Evolutionary conservation across 163 green algal genomes (phyloP).

Genomic region (Prototheca wickerhamii): DNA sequence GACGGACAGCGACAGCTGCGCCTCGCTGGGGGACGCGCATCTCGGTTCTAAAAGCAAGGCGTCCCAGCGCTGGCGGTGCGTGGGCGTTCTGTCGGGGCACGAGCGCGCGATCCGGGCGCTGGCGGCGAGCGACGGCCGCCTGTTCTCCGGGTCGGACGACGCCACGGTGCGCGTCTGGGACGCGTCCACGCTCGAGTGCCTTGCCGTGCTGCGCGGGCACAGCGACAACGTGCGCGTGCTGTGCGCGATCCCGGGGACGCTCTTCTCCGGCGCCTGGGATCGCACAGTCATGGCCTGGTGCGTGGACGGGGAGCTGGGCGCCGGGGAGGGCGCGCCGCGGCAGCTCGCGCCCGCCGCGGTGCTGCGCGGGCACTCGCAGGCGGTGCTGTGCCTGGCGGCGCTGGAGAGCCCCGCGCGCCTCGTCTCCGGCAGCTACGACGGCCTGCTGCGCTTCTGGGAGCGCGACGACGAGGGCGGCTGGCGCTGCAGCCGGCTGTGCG

Average conservation of each 20-base stretch:
- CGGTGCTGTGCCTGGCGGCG: slow-evolving; percentile 84
- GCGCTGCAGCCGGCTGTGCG: slow-evolving; percentile 73
- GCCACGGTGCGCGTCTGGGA: slow-evolving; percentile 85
- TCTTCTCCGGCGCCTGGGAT: slow-evolving; percentile 92
- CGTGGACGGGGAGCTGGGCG: slow-evolving; percentile 1
- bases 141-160: slow-evolving; percentile 89
- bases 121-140: slow-evolving; percentile 44
- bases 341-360: slow-evolving; percentile 34
- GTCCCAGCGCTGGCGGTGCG: slow-evolving; percentile 57
- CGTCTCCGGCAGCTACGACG: slow-evolving; percentile 82
- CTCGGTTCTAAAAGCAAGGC: too few species aligned
- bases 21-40: too few species aligned
- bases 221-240: slow-evolving; percentile 92
- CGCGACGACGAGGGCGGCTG: slow-evolving; percentile 64
- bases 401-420: slow-evolving; percentile 49
- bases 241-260: slow-evolving; percentile 47
- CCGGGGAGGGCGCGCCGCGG: slow-evolving; percentile 34
- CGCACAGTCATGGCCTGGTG: slow-evolving; percentile 76
- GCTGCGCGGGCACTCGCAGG: slow-evolving; percentile 85
- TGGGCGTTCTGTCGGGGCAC: slow-evolving; percentile 70
- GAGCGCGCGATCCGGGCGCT: slow-evolving; percentile 78
- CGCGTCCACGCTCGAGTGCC: slow-evolving; percentile 56
- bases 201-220: slow-evolving; percentile 81
- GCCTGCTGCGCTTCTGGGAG: slow-evolving; percentile 86
- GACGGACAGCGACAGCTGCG: too few species aligned